Percentiles rank a stretch among this genome's conserved stretches.
Conservation (phyloP, 768 basidiomycete genomes). For the Hebeloma cylindrosporum region DNA sequence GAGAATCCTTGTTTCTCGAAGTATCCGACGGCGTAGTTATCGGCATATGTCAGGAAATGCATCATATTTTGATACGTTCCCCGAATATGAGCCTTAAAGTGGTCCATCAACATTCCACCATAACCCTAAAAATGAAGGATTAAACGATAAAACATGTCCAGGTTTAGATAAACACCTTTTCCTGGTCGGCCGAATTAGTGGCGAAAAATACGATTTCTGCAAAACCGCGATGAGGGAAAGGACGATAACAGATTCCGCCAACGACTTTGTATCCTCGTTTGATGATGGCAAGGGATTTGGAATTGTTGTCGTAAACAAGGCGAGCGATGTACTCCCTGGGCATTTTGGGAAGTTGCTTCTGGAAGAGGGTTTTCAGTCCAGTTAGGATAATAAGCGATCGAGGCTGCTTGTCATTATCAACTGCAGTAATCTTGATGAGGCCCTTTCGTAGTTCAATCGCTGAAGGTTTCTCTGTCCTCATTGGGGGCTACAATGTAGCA, state of each 20-base stretch:
- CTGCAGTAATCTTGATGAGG: constrained; percentile 80
- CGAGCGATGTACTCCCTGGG: constrained; percentile 97
- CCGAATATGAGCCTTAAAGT: constrained; percentile 92
- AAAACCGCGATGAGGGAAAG: constrained; percentile 92
- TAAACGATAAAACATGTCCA: neutral
- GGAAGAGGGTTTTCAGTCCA: constrained; percentile 95
- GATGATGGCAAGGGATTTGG: constrained; percentile 91
- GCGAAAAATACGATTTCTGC: constrained; percentile 99
- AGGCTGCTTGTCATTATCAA: constrained; percentile 78
- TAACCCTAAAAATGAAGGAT: constrained; percentile 66
- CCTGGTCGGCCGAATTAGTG: constrained; percentile 93
- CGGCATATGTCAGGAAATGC: constrained; percentile 97
- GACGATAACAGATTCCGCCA: constrained; percentile 95
- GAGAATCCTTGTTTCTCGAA: constrained; percentile 99
- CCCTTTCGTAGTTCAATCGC: constrained; percentile 77
- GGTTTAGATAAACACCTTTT: constrained; percentile 64
- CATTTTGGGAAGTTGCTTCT: constrained; percentile 98
- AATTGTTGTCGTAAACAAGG: constrained; percentile 89
- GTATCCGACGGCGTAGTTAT: constrained; percentile 98
- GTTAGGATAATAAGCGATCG: constrained; percentile 84
- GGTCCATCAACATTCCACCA: constrained; percentile 97
- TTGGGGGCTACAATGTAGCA: constrained; percentile 41
- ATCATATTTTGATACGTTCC: constrained; percentile 82
- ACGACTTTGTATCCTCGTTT: constrained; percentile 95
- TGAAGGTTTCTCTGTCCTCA: constrained; percentile 74